phyloP scores from a whole-genome alignment of 139 green algal genomes.

The Tetradesmus obliquus region DNA sequence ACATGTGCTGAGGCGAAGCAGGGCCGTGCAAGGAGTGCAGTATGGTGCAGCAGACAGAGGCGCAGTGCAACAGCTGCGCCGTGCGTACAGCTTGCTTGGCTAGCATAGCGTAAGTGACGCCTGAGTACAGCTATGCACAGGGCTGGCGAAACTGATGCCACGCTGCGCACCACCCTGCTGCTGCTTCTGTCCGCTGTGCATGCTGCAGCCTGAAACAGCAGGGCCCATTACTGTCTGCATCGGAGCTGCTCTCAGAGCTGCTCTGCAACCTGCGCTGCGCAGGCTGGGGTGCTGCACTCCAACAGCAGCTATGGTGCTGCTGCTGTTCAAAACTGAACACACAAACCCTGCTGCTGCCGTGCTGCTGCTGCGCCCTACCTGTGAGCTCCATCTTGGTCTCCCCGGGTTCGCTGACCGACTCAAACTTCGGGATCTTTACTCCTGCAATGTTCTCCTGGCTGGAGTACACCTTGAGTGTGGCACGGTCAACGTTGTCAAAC shows the following conservation, averaged over 20 bases:
- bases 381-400: conserved; percentile 91
- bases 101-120: no score
- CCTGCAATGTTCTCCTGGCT: conserved; percentile 97
- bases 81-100: neutral
- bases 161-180: no score
- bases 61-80: neutral
- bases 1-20: neutral
- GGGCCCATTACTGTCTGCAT: no score
- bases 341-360: neutral
- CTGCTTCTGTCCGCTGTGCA: neutral
- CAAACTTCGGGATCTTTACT: conserved; percentile 97
- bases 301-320: neutral
- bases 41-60: neutral
- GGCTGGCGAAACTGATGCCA: no score
- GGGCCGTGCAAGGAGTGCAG: neutral
- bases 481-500: conserved; percentile 87
- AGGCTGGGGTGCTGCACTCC: no score
- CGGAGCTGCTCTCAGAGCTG: no score
- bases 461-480: conserved; percentile 64
- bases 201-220: no score
- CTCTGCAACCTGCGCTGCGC: no score
- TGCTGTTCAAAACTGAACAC: neutral
- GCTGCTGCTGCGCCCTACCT: conserved; percentile 46
- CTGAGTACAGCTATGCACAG: no score
- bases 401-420: conserved; percentile 58